Evolutionary conservation across 257 asterid genomes (phyloP), one percentile per base, ranked within the genome.

Genomic region (Cynanchum wilfordii): DNA sequence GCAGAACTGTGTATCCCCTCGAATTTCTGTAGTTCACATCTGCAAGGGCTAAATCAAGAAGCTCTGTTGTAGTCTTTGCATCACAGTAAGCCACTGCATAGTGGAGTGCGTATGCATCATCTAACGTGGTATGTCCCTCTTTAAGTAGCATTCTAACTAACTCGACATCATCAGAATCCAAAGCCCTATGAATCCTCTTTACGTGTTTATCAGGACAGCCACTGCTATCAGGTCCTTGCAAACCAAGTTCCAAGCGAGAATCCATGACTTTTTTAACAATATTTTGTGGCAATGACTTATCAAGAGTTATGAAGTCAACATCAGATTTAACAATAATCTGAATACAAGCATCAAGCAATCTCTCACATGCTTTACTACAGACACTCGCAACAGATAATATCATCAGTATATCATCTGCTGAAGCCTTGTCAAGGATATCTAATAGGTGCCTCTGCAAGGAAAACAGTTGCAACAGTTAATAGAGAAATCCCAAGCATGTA

Each of bases 81-180:
- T 91, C 96, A 15, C 98, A 91, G 79, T 94, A 91, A 36, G 98
- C 96, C 78, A 94, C 98, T 49, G 97, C 97, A 85, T 89, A 93
- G 72, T 93, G 98, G 68, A 93, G 91, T 0, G 97, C 96, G 80
- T 74, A 83, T 67, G 97, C 94, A 76, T 89, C 96, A 73, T 94
- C 98, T 15, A 94, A 86, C 74, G 88, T 79, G 62, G 96, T 91
- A 82, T 78, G 90, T 22, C 86, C 96, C 81, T 94, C 98, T 86
- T 82, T 94, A 58, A 94, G 91, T 59, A 93, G 79, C 98, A 91
- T 87, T 80, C 96, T 81, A 30, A 93, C 89, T 75, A 93, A 84
- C 82, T 93, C 98, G 78, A 93, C 98, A 72, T 93, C 98, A 20
- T 93, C 97, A 22, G 96, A 93, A 42, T 93, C 98, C 87, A 93